Percentiles rank a stretch among this genome's conserved stretches.
These are phyloP conservation scores for Coniferiporia sulphurascens DNA, from an alignment of 1,284 basidiomycete species.

Conservation along the genomic window DNA sequence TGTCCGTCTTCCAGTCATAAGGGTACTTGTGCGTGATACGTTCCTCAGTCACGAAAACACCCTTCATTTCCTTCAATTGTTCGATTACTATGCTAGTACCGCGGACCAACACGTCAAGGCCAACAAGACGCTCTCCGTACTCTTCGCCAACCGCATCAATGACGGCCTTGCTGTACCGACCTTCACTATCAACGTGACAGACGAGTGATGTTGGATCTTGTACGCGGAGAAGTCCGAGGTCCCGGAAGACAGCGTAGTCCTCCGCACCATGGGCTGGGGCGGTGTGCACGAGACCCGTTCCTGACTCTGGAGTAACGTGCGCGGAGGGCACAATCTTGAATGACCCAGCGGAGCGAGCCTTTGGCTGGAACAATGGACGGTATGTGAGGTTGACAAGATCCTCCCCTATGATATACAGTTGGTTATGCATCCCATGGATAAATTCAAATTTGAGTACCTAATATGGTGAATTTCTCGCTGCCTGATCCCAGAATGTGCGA, in stretches of 20 bases:
- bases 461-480: constrained; percentile 43
- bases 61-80: constrained; percentile 52
- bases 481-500: constrained; percentile 47
- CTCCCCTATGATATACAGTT: constrained; percentile 39
- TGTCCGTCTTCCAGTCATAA: constrained; percentile 95
- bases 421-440: background rate
- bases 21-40: constrained; percentile 87
- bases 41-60: constrained; percentile 63
- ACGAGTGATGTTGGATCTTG: constrained; percentile 35
- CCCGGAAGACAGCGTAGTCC: constrained; percentile 77
- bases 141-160: constrained; percentile 47
- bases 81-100: constrained; percentile 68
- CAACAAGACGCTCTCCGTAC: constrained; percentile 48
- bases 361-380: constrained; percentile 56
- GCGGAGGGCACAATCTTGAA: constrained; percentile 46
- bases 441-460: constrained; percentile 35
- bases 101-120: constrained; percentile 66
- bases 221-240: constrained; percentile 36
- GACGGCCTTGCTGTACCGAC: constrained; percentile 62
- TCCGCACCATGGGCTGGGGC: constrained; percentile 95
- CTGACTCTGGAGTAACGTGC: constrained; percentile 84
- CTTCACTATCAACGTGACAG: constrained; percentile 83
- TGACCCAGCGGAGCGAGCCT: constrained; percentile 20
- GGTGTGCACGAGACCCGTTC: constrained; percentile 96
- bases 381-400: constrained; percentile 68